Percentiles rank a stretch among this genome's conserved stretches.
Conservation (phyloP, 108 stramenopile species). For the Discostella stelligeroides region DNA sequence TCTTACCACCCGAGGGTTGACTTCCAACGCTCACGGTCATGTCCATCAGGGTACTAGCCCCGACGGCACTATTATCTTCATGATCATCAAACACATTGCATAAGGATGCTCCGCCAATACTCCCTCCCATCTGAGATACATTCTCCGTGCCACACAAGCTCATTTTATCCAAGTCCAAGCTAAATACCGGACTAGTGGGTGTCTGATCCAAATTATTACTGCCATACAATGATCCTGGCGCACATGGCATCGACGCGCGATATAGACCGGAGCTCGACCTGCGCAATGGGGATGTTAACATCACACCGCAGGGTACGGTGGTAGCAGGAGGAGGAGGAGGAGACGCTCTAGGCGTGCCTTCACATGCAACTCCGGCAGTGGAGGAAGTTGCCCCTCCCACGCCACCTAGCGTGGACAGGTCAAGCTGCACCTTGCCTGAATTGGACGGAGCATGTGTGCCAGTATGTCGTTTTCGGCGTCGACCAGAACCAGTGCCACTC, state of each 20-base stretch:
- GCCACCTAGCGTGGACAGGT: constrained; percentile 20
- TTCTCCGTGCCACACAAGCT: constrained; percentile 43
- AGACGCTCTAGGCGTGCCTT: background rate
- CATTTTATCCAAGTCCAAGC: constrained; percentile 45
- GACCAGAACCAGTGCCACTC: constrained; percentile 9
- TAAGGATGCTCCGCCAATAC: constrained; percentile 53
- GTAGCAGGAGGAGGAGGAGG: background rate
- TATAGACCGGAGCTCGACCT: background rate
- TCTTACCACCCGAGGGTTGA: constrained; percentile 18
- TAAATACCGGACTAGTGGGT: constrained; percentile 15
- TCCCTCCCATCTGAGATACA: constrained; percentile 37
- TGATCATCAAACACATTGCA: constrained; percentile 61
- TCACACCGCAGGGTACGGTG: background rate
- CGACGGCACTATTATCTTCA: constrained; percentile 6
- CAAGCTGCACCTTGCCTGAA: constrained; percentile 42
- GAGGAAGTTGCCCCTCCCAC: no score
- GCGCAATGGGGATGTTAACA: background rate
- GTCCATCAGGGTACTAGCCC: constrained; percentile 25
- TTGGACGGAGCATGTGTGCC: constrained; percentile 37
- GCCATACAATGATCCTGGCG: no score
- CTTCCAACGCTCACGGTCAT: constrained; percentile 36
- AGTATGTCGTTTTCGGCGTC: constrained; percentile 22
- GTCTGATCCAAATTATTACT: background rate
- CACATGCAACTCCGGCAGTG: constrained; percentile 1
- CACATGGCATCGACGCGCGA: background rate